Evolutionary conservation across 1,284 basidiomycete species (phyloP), one percentile per base, ranked within the genome.

Genomic region (Ganoderma sinense): DNA sequence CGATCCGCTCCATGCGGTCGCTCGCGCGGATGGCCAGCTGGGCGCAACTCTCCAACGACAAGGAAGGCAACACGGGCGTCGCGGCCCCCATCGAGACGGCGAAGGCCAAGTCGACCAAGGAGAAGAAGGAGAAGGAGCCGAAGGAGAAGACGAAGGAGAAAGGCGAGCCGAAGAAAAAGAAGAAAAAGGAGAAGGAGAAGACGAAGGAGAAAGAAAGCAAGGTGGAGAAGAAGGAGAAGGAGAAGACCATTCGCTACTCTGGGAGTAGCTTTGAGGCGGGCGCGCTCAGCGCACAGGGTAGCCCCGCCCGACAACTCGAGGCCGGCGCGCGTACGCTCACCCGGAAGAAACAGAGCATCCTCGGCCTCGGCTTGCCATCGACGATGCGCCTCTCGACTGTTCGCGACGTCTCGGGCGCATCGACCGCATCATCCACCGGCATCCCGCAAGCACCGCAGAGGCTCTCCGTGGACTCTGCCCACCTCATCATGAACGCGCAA

Each of bases 1-100:
- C 93, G 2, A 94, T 94, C 82, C 85, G 89, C 55, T 91, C 89
- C 23, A 88, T 94, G 74, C 84, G 89, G 41, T 91, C 89, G 2
- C 81, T 94, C 64, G 92, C 93, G 4, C 82, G 88, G 56, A 88
- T 94, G 64, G 87, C 89, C 1, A 90, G 89, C 75, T 93, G 92
- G 91, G 87, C 87, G 13, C 89, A 90, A 74, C 80, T 88, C 62
- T 85, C 73, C 2, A 73, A 82, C 77, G 81, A 78, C 74, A 84
- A 84, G 66, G 80, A 82, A 65, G 77, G 78, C 23, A 76, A 77
- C 60, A 76, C 66, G 1, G 72, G 76, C 11, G 20, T 69, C 41
- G 66, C 66, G 14, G 68, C 56, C 23, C 66, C 59, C 51, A 70
- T 36, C 39, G 53, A 58, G 41, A 71, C 68, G 68, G 73, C 71